Base-by-base conservation (phyloP, 495 filamentous ascomycete genomes). In the Pyronema domesticum region DNA sequence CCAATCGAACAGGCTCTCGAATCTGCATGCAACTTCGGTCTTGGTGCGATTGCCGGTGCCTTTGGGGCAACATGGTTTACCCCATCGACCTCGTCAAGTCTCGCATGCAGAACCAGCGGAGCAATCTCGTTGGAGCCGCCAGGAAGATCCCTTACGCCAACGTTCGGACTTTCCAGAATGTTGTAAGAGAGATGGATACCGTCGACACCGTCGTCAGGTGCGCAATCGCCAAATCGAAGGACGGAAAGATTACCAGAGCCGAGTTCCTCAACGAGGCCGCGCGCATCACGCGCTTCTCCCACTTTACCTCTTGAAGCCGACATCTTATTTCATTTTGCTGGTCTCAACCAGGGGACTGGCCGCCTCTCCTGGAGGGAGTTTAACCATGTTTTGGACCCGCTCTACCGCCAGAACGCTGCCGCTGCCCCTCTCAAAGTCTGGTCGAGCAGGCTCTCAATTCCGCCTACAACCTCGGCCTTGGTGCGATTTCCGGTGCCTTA, bases 51-150 rank as follows among this genome's bases (percentile, higher is more conserved):
- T 57, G 91, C 93, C 9, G 91, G 91, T 67, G 91, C 91, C 17
- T 98, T 96, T 62, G 91, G 91, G 63, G 91, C 91, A 13, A 95
- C 96, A 93, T 96, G 81, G 91, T 98, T 39, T 98, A 98, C 68
- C 91, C 91, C 23, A 96, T 98, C 67, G 91, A 98, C 70, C 72
- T 98, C 45, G 91, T 98, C 58, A 98, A 98, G 77, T 96, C 91
- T 7, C 80, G 91, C 37, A 87, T 98, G 88, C 91, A 98, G 68
- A 98, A 96, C 70, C 91, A 98, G 71, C 78, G 91, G 51, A 79
- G 77, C 34, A 76, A 73, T 14, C 76, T 82, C 23, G 23, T 30
- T 30, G 23, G 23, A 5, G 23, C 23, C 2, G 23, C 23, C 1
- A 91, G 76, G 70, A 95, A 93, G 68, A 93, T 98, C 54, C 94